Evolutionary conservation across 169 alveolate genomes (phyloP).

Genomic region (Eimeria necatrix): DNA sequence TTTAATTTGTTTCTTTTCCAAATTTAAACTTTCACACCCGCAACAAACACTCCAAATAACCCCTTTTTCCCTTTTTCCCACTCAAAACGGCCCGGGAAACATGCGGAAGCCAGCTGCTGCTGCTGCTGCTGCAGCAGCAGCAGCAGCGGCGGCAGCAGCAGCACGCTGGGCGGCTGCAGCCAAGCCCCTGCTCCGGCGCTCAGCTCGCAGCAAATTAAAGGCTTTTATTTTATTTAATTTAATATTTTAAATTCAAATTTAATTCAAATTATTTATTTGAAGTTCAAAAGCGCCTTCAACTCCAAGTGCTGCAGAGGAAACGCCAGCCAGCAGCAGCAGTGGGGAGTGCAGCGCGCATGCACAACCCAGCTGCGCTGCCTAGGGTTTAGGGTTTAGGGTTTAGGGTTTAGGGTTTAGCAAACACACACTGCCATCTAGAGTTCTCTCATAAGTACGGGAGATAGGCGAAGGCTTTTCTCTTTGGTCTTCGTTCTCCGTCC

Average conservation of each 20-base stretch:
- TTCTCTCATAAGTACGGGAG: no score
- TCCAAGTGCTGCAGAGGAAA: not conserved
- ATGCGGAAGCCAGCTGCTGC: not conserved
- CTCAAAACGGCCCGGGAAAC: not conserved
- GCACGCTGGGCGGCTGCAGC: not conserved
- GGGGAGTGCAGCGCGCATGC: no score
- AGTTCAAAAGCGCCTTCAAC: not conserved
- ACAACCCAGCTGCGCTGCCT: no score
- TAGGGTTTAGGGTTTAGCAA: no score
- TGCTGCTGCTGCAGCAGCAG: not conserved
- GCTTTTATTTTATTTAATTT: no score
- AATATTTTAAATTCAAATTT: no score
- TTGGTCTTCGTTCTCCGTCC: no score
- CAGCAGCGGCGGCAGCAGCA: not conserved
- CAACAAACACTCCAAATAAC: not conserved
- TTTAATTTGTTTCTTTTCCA: not conserved
- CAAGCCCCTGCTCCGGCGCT: not conserved
- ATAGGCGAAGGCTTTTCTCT: no score
- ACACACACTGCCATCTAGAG: no score
- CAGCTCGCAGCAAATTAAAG: not conserved
- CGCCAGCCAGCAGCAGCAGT: no score
- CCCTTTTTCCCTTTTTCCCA: not conserved
- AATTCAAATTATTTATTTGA: no score
- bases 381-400: no score
- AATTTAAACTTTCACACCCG: not conserved